Evolutionary conservation across 2,329 filamentous ascomycete genomes (phyloP).

Genomic region (Macrophomina phaseolina): DNA sequence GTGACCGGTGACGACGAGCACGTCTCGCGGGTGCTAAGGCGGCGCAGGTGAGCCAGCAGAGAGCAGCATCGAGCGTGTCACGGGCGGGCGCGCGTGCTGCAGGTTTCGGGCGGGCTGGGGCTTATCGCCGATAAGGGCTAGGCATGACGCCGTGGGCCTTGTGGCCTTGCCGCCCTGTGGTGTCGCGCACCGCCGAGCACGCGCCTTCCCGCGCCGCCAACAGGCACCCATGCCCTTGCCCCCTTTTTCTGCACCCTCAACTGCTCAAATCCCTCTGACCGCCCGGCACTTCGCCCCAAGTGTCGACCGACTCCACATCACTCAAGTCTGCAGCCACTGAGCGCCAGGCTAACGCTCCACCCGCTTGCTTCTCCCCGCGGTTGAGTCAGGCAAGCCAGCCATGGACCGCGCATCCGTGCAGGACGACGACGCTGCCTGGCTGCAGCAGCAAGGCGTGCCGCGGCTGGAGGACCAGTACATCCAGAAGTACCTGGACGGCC

Average conservation of each 20-base stretch:
- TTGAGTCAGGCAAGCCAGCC: constrained; percentile 11
- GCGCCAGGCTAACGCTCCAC: constrained; percentile 16
- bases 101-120: constrained; percentile 18
- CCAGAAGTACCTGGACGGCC: constrained; percentile 78
- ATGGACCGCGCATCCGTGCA: constrained; percentile 23
- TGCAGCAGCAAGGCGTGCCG: constrained; percentile 49
- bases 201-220: constrained; percentile 9
- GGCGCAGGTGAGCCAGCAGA: constrained; percentile 21
- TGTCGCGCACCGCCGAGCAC: constrained; percentile 2
- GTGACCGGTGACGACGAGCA: neutral
- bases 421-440: constrained; percentile 45
- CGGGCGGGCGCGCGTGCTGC: constrained; percentile 22
- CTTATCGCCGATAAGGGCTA: constrained; percentile 10
- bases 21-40: constrained; percentile 1
- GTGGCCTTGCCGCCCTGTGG: neutral
- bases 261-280: constrained; percentile 25
- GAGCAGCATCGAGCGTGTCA: constrained; percentile 22
- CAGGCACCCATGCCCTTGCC: constrained; percentile 2
- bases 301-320: constrained; percentile 20
- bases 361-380: neutral
- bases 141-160: constrained; percentile 4
- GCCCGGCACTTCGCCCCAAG: constrained; percentile 11
- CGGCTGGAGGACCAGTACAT: constrained; percentile 72
- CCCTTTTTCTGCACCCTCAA: constrained; percentile 23
- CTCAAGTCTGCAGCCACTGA: constrained; percentile 14